Base-by-base conservation (phyloP, 768 basidiomycete genomes). In the Favolaschia claudopus region DNA sequence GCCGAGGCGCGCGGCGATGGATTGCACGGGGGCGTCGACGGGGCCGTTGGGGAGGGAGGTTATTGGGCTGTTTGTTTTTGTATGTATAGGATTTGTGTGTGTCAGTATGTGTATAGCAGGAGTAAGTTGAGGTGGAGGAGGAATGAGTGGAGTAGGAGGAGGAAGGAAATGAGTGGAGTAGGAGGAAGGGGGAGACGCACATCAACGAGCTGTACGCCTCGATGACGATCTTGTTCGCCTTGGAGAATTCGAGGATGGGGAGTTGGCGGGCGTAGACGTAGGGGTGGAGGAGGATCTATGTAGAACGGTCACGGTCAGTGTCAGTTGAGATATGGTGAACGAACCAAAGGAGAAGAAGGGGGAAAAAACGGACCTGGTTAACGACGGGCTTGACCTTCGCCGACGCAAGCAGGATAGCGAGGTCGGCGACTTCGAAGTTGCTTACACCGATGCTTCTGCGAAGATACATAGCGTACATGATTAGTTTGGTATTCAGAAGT, bases 131-230 rank as follows among this genome's bases (percentile, higher is more conserved):
- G n/a, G n/a, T n/a, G n/a, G n/a, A n/a, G n/a, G n/a, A n/a, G n/a
- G n/a, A n/a, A n/a, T n/a, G n/a, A n/a, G n/a, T n/a, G n/a, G n/a
- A n/a, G n/a, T n/a, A n/a, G n/a, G n/a, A n/a, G n/a, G n/a, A n/a
- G n/a, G n/a, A n/a, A n/a, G n/a, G 22, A 27, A n/a, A 47, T 31
- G 28, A 53, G 61, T 37, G 34, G 7, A 20, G 22, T 32, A 33
- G 47, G 50, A 28, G 19, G 42, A 43, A 42, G 33, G 17, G 55
- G 31, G 24, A 38, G 5, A 28, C 84, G 24, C 55, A 89, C 88
- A 78, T 82, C 38, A 94, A 77, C 19, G 83, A 73, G 52, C 88
- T 86, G 74, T 93, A 93, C 1, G 86, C 90, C 70, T 92, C 91
- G 38, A 85, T 84, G 22, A 85, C 79, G 46, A 93, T 89, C 15